These are phyloP conservation scores for Apiotrichum sp. DNA, from an alignment of 1,284 basidiomycete species.

Conservation along the genomic window DNA sequence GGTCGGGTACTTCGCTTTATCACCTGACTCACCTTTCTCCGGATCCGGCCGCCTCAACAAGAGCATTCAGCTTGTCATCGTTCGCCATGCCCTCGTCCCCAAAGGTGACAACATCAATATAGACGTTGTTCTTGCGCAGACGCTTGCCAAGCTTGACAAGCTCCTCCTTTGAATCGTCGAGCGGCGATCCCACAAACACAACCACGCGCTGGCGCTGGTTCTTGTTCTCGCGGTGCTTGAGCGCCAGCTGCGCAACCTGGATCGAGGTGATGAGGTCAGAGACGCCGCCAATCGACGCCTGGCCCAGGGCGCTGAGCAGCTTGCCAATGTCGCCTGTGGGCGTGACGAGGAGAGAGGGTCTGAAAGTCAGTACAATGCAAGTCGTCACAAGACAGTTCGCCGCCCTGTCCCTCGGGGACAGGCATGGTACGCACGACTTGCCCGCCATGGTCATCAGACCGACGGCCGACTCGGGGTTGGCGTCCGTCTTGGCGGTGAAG, in stretches of 20 bases:
- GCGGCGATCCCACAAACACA: conserved; percentile 85
- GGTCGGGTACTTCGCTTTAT: background rate
- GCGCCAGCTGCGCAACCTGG: conserved; percentile 86
- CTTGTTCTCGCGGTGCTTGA: conserved; percentile 99
- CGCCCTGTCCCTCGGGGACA: too few species aligned
- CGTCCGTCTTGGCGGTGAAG: conserved; percentile 88
- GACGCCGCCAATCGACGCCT: conserved; percentile 66
- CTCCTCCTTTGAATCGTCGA: conserved; percentile 63
- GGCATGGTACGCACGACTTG: conserved; percentile 61
- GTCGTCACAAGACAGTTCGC: background rate
- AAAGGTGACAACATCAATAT: conserved; percentile 82
- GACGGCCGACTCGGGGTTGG: conserved; percentile 95
- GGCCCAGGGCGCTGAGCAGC: conserved; percentile 73
- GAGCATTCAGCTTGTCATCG: conserved; percentile 43
- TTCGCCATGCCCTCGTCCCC: conserved; percentile 49
- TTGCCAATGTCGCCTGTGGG: conserved; percentile 93
- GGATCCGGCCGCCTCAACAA: conserved; percentile 46
- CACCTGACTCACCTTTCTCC: conserved; percentile 39
- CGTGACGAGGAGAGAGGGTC: conserved; percentile 91
- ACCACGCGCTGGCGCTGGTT: conserved; percentile 92
- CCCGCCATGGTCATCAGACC: conserved; percentile 98
- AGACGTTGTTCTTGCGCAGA: conserved; percentile 98
- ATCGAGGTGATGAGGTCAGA: conserved; percentile 84
- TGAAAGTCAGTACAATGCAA: conserved; percentile 37
- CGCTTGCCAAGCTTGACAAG: conserved; percentile 89